Conservation (phyloP, 2,329 filamentous ascomycete species). For the Didymellaceae sp. region DNA sequence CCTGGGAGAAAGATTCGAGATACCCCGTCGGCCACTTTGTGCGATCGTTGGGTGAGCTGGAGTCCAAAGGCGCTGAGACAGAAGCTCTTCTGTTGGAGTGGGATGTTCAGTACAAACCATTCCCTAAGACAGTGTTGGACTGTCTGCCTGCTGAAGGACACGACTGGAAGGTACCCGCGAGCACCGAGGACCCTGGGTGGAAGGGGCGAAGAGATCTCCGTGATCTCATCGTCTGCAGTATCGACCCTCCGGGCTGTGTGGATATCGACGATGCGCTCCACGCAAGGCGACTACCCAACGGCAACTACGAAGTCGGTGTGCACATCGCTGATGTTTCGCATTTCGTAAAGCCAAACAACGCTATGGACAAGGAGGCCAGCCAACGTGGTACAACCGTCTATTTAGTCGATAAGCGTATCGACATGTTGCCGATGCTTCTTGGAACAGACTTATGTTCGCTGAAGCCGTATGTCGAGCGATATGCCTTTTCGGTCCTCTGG, state of each 20-base stretch:
- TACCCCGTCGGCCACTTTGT: slow-evolving; percentile 95
- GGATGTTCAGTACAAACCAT: slow-evolving; percentile 96
- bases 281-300: slow-evolving; percentile 82
- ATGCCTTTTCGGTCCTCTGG: slow-evolving; percentile 65
- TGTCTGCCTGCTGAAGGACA: slow-evolving; percentile 91
- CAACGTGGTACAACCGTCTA: slow-evolving; percentile 96
- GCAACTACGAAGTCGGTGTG: slow-evolving; percentile 94
- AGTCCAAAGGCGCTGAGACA: slow-evolving; percentile 97
- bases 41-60: slow-evolving; percentile 87
- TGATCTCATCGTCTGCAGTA: slow-evolving; percentile 90
- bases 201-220: slow-evolving; percentile 82
- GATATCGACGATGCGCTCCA: slow-evolving; percentile 98
- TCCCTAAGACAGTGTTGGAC: slow-evolving; percentile 93
- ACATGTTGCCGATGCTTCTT: slow-evolving; percentile 97
- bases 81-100: slow-evolving; percentile 93
- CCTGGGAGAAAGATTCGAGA: slow-evolving; percentile 91
- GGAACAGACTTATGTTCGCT: slow-evolving; percentile 96
- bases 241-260: slow-evolving; percentile 93
- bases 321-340: slow-evolving; percentile 99
- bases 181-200: slow-evolving; percentile 84
- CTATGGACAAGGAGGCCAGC: slow-evolving; percentile 96
- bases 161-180: slow-evolving; percentile 88
- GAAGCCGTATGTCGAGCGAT: slow-evolving; percentile 93
- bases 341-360: slow-evolving; percentile 95
- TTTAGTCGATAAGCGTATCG: slow-evolving; percentile 97